These are phyloP conservation scores for Ottelia alismoides DNA, from an alignment of 106 monocot genomes.

Conservation along the genomic window DNA sequence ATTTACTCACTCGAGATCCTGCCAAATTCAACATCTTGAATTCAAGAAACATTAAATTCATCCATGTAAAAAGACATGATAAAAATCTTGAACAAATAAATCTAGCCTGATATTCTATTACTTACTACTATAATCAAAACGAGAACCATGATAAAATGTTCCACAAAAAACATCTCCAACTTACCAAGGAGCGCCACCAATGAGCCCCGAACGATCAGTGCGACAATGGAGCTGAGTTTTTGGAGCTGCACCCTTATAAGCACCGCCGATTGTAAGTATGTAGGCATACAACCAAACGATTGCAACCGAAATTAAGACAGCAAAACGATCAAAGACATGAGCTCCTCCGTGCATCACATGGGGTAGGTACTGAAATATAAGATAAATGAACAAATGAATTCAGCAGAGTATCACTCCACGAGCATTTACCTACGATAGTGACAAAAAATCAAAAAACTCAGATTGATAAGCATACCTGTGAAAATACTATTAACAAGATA, in stretches of 20 bases:
- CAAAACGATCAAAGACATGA: slow-evolving; percentile 72
- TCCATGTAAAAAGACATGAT: too few species aligned
- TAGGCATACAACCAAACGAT: slow-evolving; percentile 98
- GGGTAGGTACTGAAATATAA: slow-evolving; percentile 58
- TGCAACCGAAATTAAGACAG: slow-evolving; percentile 73
- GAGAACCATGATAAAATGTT: too few species aligned
- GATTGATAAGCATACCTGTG: slow-evolving; percentile 94
- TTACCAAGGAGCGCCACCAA: slow-evolving; percentile 80
- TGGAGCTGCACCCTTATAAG: slow-evolving; percentile 65
- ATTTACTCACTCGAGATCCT: too few species aligned
- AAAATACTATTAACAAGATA: slow-evolving; percentile 60
- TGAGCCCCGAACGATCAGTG: slow-evolving; percentile 82
- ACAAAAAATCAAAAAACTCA: too few species aligned
- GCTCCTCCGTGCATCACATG: slow-evolving; percentile 40
- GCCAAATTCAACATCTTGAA: too few species aligned
- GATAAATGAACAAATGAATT: background rate
- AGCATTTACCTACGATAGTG: too few species aligned
- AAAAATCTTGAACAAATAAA: too few species aligned
- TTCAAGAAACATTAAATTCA: too few species aligned
- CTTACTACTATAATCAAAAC: too few species aligned
- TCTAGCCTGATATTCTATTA: too few species aligned
- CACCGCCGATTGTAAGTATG: slow-evolving; percentile 89
- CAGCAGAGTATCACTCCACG: too few species aligned
- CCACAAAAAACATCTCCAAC: too few species aligned
- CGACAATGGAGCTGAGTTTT: slow-evolving; percentile 97